phyloP scores from a whole-genome alignment of 371 early-diverging fungal species.

The Blyttiomyces sp. region DNA sequence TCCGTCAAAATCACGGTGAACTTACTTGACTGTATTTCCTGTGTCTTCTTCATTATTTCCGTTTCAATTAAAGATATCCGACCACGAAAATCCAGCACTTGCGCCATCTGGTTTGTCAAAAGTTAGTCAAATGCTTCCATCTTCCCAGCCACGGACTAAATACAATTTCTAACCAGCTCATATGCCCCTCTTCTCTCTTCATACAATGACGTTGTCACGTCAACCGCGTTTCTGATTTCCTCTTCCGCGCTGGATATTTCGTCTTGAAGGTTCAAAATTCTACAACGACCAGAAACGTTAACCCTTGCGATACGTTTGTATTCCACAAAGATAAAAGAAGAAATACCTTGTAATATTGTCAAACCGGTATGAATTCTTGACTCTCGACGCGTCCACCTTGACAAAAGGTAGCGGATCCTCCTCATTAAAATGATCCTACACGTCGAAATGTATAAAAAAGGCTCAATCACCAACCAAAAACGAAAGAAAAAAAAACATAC shows the following conservation, averaged over 20 bases:
- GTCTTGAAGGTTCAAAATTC: neutral
- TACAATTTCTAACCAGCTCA: neutral
- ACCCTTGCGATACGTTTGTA: too few relatives aligned
- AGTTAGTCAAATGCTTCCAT: neutral
- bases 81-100: neutral
- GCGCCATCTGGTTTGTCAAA: neutral
- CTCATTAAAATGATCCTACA: neutral
- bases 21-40: slow-evolving; percentile 18
- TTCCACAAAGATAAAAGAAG: neutral
- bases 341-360: neutral
- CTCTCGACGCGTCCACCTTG: neutral
- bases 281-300: neutral
- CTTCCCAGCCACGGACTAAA: neutral
- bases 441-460: neutral
- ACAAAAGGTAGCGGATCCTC: neutral
- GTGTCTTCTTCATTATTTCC: slow-evolving; percentile 13
- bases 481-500: neutral
- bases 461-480: neutral
- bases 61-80: slow-evolving; percentile 11
- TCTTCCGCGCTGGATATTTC: slow-evolving; percentile 2
- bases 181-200: neutral
- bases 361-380: neutral
- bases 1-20: neutral
- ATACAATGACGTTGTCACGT: too few relatives aligned
- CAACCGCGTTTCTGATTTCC: neutral